Conservation (phyloP, 768 basidiomycete genomes). For the Boletales sp. region DNA sequence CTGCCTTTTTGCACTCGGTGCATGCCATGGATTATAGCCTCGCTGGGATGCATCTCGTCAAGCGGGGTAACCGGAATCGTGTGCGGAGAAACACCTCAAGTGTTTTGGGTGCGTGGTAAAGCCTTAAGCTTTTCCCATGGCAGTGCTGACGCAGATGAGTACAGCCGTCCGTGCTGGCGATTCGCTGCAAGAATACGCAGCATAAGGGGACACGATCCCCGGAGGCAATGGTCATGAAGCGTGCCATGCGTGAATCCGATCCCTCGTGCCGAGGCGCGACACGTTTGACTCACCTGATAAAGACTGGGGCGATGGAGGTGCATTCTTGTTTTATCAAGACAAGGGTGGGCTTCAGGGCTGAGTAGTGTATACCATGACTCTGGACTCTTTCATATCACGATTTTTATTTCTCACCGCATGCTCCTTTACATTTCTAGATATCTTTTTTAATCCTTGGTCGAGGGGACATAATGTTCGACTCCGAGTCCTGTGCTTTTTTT, state of each 20-base stretch:
- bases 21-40: no score
- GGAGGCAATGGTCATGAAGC: slow-evolving; percentile 81
- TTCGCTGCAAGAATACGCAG: slow-evolving; percentile 59
- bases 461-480: no score
- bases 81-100: slow-evolving; percentile 88
- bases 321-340: no score
- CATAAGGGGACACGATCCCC: slow-evolving; percentile 55
- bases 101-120: slow-evolving; percentile 72
- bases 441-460: no score
- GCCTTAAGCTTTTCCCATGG: no score
- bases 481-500: no score
- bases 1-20: no score
- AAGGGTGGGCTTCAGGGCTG: slow-evolving; percentile 76
- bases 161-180: slow-evolving; percentile 67
- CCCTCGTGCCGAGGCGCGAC: slow-evolving; percentile 59
- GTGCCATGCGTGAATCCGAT: slow-evolving; percentile 78
- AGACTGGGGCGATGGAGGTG: slow-evolving; percentile 52
- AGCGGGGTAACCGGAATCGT: slow-evolving; percentile 88
- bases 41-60: no score
- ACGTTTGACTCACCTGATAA: slow-evolving; percentile 58
- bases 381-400: no score
- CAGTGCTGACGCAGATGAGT: slow-evolving; percentile 1
- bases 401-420: no score
- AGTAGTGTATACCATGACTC: slow-evolving; percentile 22
- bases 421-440: no score